Evolutionary conservation across 2,329 filamentous ascomycete genomes (phyloP), one percentile per base, ranked within the genome.

Genomic region (Cladosporium oxysporum): DNA sequence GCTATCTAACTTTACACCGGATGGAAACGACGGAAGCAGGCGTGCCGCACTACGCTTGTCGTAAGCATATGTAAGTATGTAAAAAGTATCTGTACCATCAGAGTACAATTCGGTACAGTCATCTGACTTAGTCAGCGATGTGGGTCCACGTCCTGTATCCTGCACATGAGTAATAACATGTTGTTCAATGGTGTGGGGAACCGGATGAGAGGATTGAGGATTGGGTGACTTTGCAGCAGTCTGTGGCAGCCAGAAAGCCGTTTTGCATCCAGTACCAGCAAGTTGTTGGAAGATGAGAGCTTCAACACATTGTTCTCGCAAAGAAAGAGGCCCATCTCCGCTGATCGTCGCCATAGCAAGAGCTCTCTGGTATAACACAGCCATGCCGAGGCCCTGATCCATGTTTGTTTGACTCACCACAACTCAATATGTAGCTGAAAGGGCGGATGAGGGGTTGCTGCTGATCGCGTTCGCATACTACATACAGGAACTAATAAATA

Each of bases 381-480:
- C 28, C 28, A 12, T 33, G 52, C 52, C 28, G 52, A 33, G 52
- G 52, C 14, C 28, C 28, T 29, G 2, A n/a, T 12, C 29, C 28
- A 33, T 23, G 52, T 55, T 12, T 47, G 5, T 21, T 47, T 55
- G 52, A 55, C 28, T 55, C 52, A 55, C 29, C 52, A 55, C 52
- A 55, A 55, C 52, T 33, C 52, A 55, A 55, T 55, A 33, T 55
- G 52, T 33, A 55, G 52, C 52, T 55, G 52, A 33, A 6, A 31
- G 31, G 52, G 52, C 52, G 28, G 52, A 33, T 3, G 52, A 29
- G 52, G 52, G 52, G 29, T 21, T 44, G 10, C 37, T 47, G n/a
- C 41, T 47, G n/a, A 21, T 47, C 41, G 41, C 3, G 41, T 21
- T 47, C 41, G n/a, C n/a, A 47, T 12, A 47, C 2, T 3, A 23